phyloP scores from a whole-genome alignment of 768 basidiomycete genomes.

The Coprinellus aureogranulatus region DNA sequence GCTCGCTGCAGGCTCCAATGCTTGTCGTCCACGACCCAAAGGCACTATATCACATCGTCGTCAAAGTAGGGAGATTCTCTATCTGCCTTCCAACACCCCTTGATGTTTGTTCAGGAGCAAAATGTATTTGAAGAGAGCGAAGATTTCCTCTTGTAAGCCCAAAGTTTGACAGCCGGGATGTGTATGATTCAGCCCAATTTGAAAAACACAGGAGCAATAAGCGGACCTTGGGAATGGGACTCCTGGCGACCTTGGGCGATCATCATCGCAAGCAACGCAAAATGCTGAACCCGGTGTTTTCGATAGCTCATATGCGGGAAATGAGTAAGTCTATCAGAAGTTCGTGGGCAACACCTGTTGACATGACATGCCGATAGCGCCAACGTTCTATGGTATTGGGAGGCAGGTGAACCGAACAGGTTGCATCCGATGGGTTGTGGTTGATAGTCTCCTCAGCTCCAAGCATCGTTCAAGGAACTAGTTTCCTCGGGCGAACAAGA shows the following conservation, averaged over 20 bases:
- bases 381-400: conserved; percentile 25
- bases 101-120: conserved; percentile 44
- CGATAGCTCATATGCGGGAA: conserved; percentile 37
- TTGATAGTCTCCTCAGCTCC: conserved; percentile 26
- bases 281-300: conserved; percentile 45
- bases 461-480: conserved; percentile 24
- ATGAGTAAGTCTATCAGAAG: conserved; percentile 19
- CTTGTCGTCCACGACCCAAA: conserved; percentile 45
- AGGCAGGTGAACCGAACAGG: conserved; percentile 20
- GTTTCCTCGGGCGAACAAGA: neutral
- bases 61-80: too few species aligned
- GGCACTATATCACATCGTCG: conserved; percentile 43
- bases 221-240: conserved; percentile 18
- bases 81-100: too few species aligned
- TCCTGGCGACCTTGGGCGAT: conserved; percentile 29
- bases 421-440: conserved; percentile 11
- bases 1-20: too few species aligned
- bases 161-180: too few species aligned
- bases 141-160: conserved; percentile 21
- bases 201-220: conserved; percentile 9
- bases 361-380: conserved; percentile 20
- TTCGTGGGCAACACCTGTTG: neutral
- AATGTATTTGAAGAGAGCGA: conserved; percentile 28
- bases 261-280: conserved; percentile 43
- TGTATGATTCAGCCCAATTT: neutral